Evolutionary conservation across 139 green algal species (phyloP).

Genomic region (Raphidocelis subcapitata): DNA sequence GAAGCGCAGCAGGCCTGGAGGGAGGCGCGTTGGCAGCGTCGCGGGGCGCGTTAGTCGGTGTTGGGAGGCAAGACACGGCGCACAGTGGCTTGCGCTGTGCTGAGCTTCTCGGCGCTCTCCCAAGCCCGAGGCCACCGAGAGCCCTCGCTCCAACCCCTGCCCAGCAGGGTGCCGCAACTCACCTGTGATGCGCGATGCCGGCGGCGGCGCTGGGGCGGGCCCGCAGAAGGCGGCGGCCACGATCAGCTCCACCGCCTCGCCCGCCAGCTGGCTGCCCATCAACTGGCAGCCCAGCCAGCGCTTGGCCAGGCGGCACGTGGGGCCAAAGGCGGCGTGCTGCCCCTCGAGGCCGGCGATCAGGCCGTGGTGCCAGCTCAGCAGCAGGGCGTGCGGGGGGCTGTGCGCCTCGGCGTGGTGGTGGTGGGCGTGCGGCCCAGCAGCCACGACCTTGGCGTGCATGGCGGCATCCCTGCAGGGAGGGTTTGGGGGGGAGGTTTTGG

Average conservation of each 20-base stretch:
- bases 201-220: background rate
- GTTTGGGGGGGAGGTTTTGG: too few relatives aligned
- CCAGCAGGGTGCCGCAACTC: background rate
- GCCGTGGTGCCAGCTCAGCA: constrained; percentile 68
- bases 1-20: constrained; percentile 69
- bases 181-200: constrained; percentile 45
- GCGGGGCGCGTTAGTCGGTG: background rate
- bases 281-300: constrained; percentile 70
- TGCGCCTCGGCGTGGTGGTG: background rate
- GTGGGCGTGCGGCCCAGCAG: background rate
- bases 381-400: constrained; percentile 25
- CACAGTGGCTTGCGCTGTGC: too few relatives aligned
- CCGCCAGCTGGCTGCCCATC: constrained; percentile 50
- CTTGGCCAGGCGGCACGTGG: constrained; percentile 51
- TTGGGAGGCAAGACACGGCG: too few relatives aligned
- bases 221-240: constrained; percentile 49
- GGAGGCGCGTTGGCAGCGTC: too few relatives aligned
- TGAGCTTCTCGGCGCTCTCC: too few relatives aligned
- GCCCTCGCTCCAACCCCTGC: too few relatives aligned
- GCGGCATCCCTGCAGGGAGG: background rate
- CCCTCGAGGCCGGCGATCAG: constrained; percentile 42
- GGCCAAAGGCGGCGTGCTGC: constrained; percentile 53
- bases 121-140: too few relatives aligned
- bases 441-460: background rate
- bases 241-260: constrained; percentile 75